Evolutionary conservation across 73 alveolate genomes (phyloP).

Genomic region (Symbiodinium natans): DNA sequence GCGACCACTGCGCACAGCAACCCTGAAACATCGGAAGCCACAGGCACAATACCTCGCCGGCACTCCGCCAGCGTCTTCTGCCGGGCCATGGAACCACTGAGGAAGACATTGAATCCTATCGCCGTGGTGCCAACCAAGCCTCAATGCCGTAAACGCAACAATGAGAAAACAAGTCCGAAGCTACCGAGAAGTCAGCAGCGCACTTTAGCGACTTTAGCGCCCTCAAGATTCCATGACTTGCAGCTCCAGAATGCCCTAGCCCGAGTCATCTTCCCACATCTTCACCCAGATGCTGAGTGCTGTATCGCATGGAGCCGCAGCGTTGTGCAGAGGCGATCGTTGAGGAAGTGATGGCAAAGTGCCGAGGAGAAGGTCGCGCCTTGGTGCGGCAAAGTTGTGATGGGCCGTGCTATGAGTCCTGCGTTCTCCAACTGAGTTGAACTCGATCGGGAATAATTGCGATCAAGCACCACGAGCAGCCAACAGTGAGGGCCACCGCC

Average conservation of each 20-base stretch:
- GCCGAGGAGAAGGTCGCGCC: slow-evolving; percentile 32
- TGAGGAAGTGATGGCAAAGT: slow-evolving; percentile 15
- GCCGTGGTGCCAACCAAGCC: slow-evolving; percentile 86
- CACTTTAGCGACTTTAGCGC: neutral
- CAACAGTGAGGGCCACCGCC: slow-evolving; percentile 56
- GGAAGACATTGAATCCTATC: slow-evolving; percentile 34
- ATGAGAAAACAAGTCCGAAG: no score
- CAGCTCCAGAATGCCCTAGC: neutral
- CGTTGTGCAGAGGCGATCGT: neutral
- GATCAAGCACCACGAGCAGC: slow-evolving; percentile 33
- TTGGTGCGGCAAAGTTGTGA: neutral
- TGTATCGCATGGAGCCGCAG: slow-evolving; percentile 45
- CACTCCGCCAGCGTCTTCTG: slow-evolving; percentile 35
- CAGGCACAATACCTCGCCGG: slow-evolving; percentile 66
- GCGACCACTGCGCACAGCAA: neutral
- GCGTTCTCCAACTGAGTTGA: neutral
- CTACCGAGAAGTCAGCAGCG: no score
- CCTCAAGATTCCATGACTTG: neutral
- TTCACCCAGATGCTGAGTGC: neutral
- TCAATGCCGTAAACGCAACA: no score
- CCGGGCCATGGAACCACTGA: slow-evolving; percentile 58
- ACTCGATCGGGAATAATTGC: no score
- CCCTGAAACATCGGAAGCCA: neutral
- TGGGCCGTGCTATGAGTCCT: neutral
- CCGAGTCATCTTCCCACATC: no score